phyloP scores from a whole-genome alignment of 495 filamentous ascomycete species.

The Viridothelium virens region DNA sequence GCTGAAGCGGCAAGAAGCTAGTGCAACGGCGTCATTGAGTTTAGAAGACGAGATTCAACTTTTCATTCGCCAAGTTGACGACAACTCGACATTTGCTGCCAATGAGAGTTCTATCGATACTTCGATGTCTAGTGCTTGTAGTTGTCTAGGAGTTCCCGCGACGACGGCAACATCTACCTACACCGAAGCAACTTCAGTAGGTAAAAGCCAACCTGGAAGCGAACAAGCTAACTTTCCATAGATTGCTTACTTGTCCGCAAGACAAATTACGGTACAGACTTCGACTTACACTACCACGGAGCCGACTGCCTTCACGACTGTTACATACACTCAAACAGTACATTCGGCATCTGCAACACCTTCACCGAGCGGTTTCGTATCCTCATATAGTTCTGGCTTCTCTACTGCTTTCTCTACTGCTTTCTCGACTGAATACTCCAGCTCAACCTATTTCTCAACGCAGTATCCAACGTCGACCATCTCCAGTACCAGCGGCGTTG shows the following conservation, averaged over 20 bases:
- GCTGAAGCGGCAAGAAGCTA: neutral
- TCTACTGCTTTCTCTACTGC: neutral
- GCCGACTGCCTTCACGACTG: neutral
- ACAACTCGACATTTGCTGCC: neutral
- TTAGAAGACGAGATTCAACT: conserved; percentile 5
- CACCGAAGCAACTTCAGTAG: conserved; percentile 5
- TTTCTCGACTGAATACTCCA: neutral
- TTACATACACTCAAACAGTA: neutral
- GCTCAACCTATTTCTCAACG: neutral
- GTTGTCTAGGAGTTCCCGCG: neutral
- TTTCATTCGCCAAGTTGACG: neutral
- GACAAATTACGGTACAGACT: neutral
- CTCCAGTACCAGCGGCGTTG: neutral
- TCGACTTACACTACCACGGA: neutral
- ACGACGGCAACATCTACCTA: conserved; percentile 6
- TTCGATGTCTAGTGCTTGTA: conserved; percentile 7
- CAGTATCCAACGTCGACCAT: neutral
- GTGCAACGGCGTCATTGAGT: neutral
- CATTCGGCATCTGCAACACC: neutral
- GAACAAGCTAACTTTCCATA: neutral
- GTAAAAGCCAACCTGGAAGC: neutral
- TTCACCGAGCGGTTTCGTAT: neutral
- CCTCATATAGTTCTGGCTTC: neutral
- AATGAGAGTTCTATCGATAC: conserved; percentile 1
- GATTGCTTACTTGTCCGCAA: neutral